Percentiles rank a stretch among this genome's conserved stretches.
phyloP scores from a whole-genome alignment of 805 yeast species.

The Hanseniaspora mollemarum region DNA sequence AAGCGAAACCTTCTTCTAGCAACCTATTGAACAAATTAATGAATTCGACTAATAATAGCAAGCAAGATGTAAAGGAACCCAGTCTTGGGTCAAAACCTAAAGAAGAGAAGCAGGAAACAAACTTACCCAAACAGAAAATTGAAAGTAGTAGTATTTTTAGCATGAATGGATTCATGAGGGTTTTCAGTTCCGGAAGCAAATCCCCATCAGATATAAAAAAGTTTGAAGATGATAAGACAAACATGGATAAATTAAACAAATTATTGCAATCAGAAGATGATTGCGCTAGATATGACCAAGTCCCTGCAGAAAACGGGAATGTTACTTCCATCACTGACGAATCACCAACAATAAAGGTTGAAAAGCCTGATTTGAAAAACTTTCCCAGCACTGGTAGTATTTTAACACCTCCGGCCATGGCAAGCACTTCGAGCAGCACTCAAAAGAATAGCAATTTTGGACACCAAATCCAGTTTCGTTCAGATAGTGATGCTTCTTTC shows the following conservation, averaged over 20 bases:
- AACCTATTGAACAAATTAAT: not conserved
- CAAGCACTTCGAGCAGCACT: not conserved
- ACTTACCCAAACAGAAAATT: not conserved
- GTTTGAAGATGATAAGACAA: not conserved
- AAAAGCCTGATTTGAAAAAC: not conserved
- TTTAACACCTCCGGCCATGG: not conserved
- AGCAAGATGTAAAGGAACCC: not conserved
- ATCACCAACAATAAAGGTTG: not conserved
- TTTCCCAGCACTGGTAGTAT: constrained; percentile 10
- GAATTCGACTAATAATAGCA: not conserved
- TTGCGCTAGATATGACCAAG: not conserved
- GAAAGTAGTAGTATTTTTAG: constrained; percentile 1
- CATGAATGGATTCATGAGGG: not conserved
- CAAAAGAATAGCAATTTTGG: not conserved
- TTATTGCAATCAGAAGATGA: not conserved
- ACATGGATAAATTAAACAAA: not conserved
- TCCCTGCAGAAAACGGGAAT: not conserved
- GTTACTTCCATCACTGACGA: not conserved
- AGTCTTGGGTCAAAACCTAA: not conserved
- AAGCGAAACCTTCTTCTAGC: not conserved
- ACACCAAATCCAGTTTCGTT: not conserved
- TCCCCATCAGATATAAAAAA: not conserved
- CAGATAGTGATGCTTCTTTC: constrained; percentile 13
- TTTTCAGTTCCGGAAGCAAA: not conserved
- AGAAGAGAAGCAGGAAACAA: not conserved